Base-by-base conservation (phyloP, 768 basidiomycete species). In the Amanita molliuscula region DNA sequence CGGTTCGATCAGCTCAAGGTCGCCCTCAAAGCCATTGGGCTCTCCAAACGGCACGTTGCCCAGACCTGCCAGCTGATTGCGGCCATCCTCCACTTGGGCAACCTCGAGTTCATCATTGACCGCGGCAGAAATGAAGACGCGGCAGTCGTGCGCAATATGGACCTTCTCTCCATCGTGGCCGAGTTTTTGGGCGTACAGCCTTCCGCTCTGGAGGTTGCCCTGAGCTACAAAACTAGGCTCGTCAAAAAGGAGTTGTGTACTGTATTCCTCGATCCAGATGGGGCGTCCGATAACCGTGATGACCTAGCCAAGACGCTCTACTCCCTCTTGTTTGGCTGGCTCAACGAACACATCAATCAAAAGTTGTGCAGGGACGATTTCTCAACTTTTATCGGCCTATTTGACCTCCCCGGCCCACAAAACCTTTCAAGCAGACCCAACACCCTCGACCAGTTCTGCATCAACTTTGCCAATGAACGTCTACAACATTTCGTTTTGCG, bases 221-320 rank as follows among this genome's bases (percentile, higher is more conserved):
- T 99, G 36, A 88, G 91, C 0, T 95, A 93, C 78, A 88, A 84
- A 68, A 93, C 90, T 1, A 89, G 88, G 64, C 71, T 97, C 49
- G 80, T 97, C 61, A 88, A 91, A 65, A 96, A 93, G 69, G 94
- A 98, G 66, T 73, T 96, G n/a, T 96, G 92, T 65, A 96, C 93
- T 0, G 84, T 96, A 23, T 96, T 98, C 69, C 77, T 98, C 40
- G 94, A 98, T 61, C 82, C 88, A 0, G 94, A 98, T 60, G 89
- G 88, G 47, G 91, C 95, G 2, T 84, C 89, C 0, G 84, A 88
- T 59, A 96, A 97, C 57, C 74, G 94, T 40, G 95, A 98, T 60
- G 91, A 95, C 63, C 82, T 99, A 33, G 90, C 94, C 16, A 86
- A 92, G 63, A 87, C 89, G 0, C 76, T 98, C 0, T 98, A 97